Evolutionary conservation across 306 rosid genomes (phyloP).

Genomic region (Crataegus laevigata): DNA sequence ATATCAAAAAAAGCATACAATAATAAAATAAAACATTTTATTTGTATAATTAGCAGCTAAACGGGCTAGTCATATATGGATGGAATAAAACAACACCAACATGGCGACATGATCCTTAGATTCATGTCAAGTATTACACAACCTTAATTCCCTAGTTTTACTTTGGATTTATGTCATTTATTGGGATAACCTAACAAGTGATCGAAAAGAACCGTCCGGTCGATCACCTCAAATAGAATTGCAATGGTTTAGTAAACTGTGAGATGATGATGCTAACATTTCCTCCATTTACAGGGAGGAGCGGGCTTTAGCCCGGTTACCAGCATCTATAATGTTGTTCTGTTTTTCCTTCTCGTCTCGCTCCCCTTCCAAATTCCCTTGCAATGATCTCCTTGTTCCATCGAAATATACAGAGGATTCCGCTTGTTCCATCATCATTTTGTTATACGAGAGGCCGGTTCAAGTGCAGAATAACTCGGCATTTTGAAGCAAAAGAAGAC

Average conservation of each 20-base stretch:
- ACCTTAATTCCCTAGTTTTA: background rate
- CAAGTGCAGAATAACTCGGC: background rate
- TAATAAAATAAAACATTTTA: too few relatives aligned
- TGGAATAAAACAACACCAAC: too few relatives aligned
- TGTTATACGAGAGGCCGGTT: background rate
- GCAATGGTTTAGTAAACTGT: background rate
- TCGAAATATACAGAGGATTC: slow-evolving; percentile 6
- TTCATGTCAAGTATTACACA: too few relatives aligned
- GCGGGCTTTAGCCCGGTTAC: slow-evolving; percentile 7
- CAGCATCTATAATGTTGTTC: background rate
- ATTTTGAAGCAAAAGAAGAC: too few relatives aligned
- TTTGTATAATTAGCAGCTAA: too few relatives aligned
- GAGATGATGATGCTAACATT: background rate
- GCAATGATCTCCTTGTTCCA: slow-evolving; percentile 15
- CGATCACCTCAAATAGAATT: background rate
- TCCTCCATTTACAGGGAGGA: background rate
- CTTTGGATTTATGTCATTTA: background rate
- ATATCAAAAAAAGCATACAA: too few relatives aligned
- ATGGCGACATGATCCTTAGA: too few relatives aligned
- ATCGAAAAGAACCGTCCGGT: slow-evolving; percentile 17
- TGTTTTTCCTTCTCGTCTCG: background rate
- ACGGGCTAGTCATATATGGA: too few relatives aligned
- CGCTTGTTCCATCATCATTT: background rate
- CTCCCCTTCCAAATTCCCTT: slow-evolving; percentile 19
- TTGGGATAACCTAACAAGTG: background rate